Evolutionary conservation across 2,329 filamentous ascomycete species (phyloP).

Genomic region (Berkeleyomyces rouxiae): DNA sequence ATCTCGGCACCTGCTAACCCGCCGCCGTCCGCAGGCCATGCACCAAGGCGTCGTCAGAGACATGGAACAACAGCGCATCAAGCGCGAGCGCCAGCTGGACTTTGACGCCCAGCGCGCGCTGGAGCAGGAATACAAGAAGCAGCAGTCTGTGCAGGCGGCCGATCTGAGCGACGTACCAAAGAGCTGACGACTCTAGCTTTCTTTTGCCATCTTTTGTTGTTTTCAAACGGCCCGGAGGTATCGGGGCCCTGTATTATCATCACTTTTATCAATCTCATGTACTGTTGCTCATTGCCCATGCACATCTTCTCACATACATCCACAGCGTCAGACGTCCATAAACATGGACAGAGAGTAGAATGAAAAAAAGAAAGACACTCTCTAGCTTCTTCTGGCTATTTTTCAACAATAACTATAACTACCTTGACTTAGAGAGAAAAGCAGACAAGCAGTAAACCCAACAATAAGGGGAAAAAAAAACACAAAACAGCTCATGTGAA

Average conservation of each 20-base stretch:
- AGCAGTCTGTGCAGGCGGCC: slow-evolving; percentile 50
- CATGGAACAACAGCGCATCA: slow-evolving; percentile 82
- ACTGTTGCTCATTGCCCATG: not conserved
- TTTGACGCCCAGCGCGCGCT: slow-evolving; percentile 81
- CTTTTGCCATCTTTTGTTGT: not conserved
- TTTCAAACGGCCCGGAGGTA: not conserved
- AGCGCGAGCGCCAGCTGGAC: slow-evolving; percentile 78
- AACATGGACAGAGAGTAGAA: not conserved
- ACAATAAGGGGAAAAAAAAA: not conserved
- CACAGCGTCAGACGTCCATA: not conserved
- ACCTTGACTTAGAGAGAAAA: not conserved
- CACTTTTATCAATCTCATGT: not conserved
- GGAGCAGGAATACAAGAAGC: slow-evolving; percentile 77
- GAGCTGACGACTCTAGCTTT: not conserved
- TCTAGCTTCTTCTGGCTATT: not conserved
- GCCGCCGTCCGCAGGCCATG: slow-evolving; percentile 53
- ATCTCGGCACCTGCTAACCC: not conserved
- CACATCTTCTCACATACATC: not conserved
- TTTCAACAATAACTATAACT: not conserved
- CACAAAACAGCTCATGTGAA: not conserved
- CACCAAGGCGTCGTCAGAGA: slow-evolving; percentile 87
- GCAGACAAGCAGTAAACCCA: not conserved
- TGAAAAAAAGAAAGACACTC: not conserved
- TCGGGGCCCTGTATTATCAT: not conserved
- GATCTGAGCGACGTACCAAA: slow-evolving; percentile 10